Base-by-base conservation (phyloP, 257 asterid genomes). In the Cruciata laevipes region DNA sequence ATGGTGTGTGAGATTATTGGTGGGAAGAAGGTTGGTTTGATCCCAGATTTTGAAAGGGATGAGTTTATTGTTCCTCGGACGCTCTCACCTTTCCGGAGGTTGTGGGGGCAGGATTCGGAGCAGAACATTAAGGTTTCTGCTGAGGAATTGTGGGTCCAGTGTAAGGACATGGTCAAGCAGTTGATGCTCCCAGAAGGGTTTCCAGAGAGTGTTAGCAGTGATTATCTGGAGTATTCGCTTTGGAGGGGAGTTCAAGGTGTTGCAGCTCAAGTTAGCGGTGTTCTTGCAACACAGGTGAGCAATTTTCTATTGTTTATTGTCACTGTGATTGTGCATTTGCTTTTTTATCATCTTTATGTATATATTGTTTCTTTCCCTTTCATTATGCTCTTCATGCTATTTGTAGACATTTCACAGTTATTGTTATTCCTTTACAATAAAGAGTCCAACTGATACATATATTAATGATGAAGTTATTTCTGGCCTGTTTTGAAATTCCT, bases 171-270 rank as follows among this genome's bases (percentile, higher is more conserved):
- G 33, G 75, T 75, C 40, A 62, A 65, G 71, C 47, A 68, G 58
- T 76, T 93, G 84, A 69, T 90, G 91, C 83, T 93, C 21, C 97
- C 99, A 1, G 95, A 90, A 79, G 99, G 97, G 53, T 93, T 74
- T 63, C 97, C 99, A 9, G 88, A 83, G 69, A 93, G 97, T 77
- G 99, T 93, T 3, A 93, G 95, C 4, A 84, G 87, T 68, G 99
- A 93, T 79, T 93, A 93, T 74, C 81, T 90, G 73, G 99, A 90
- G 79, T 93, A 93, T 77, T 90, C 97, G 7, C 85, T 93, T 63
- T 93, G 99, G 99, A 86, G 97, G 91, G 96, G 92, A 61, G 95
- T 90, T 72, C 97, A 93, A 83, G 97, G 97, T 64, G 74, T 93
- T 71, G 97, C 99, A 0, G 95, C 99, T 27, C 99, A 93, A 78